Conservation (phyloP, 2,329 filamentous ascomycete species). For the Sporothrix euskadiensis region DNA sequence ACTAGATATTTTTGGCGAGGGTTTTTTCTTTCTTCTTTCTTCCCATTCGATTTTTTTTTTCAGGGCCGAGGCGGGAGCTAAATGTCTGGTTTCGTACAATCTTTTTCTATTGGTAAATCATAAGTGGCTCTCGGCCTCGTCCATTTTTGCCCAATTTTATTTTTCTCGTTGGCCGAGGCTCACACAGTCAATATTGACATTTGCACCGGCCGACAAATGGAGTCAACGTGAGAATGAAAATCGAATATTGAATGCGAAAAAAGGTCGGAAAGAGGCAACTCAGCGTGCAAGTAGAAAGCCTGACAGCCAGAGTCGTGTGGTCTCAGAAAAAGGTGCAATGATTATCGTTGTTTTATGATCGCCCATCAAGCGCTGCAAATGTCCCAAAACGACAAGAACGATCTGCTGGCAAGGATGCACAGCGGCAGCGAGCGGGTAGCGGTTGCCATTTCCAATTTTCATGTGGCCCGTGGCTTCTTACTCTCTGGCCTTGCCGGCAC, state of each 20-base stretch:
- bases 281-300: background rate
- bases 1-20: background rate
- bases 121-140: background rate
- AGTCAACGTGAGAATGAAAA: background rate
- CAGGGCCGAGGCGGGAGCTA: conserved; percentile 7
- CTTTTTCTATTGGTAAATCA: background rate
- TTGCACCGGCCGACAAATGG: background rate
- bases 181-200: background rate
- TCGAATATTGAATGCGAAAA: background rate
- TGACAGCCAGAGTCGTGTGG: background rate
- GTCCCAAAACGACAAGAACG: background rate
- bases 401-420: background rate
- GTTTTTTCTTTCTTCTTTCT: background rate
- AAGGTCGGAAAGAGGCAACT: conserved; percentile 16
- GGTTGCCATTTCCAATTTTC: background rate
- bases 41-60: background rate
- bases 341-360: conserved; percentile 11
- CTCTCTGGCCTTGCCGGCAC: background rate
- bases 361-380: background rate
- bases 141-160: background rate
- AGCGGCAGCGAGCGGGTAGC: background rate
- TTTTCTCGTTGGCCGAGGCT: background rate
- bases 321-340: conserved; percentile 1
- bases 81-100: background rate
- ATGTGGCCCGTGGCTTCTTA: background rate